A percentile compares a stretch with the other conserved stretches of the same genome.
These are phyloP conservation scores for Hyphopichia burtonii DNA, from an alignment of 1,139 yeast species.

Conservation along the genomic window DNA sequence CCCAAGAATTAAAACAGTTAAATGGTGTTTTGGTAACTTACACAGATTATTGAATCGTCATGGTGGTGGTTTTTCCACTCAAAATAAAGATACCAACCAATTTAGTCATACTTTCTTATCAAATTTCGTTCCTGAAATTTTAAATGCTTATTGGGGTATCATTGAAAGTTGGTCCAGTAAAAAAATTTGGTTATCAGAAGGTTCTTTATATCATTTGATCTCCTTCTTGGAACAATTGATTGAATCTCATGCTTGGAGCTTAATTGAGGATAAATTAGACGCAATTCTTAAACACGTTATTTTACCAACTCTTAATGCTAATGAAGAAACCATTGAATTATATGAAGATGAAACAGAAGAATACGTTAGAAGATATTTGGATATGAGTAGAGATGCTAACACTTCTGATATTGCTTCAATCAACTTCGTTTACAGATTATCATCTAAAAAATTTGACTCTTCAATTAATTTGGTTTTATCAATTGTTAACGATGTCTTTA, in stretches of 20 bases:
- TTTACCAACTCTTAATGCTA: constrained; percentile 61
- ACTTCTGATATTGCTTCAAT: constrained; percentile 84
- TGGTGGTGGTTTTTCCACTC: constrained; percentile 48
- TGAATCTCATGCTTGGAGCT: constrained; percentile 53
- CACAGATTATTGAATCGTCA: constrained; percentile 58
- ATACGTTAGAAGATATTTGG: constrained; percentile 67
- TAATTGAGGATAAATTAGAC: constrained; percentile 55
- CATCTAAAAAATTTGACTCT: constrained; percentile 47
- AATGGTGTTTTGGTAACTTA: constrained; percentile 74
- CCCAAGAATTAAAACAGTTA: constrained; percentile 59
- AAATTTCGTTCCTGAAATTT: constrained; percentile 60
- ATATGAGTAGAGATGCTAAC: constrained; percentile 65
- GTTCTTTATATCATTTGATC: constrained; percentile 59
- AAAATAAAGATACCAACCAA: constrained; percentile 31
- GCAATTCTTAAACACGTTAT: constrained; percentile 59
- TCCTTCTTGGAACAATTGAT: constrained; percentile 63
- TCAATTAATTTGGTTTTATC: constrained; percentile 41
- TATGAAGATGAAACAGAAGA: constrained; percentile 76
- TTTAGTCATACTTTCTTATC: constrained; percentile 48
- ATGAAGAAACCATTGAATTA: constrained; percentile 54
- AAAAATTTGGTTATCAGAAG: constrained; percentile 60
- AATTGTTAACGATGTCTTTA: constrained; percentile 52
- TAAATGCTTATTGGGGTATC: constrained; percentile 57
- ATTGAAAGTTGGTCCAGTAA: constrained; percentile 60
- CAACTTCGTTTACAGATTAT: constrained; percentile 60